Conservation (phyloP, 768 basidiomycete species). For the Collybia mongolica region DNA sequence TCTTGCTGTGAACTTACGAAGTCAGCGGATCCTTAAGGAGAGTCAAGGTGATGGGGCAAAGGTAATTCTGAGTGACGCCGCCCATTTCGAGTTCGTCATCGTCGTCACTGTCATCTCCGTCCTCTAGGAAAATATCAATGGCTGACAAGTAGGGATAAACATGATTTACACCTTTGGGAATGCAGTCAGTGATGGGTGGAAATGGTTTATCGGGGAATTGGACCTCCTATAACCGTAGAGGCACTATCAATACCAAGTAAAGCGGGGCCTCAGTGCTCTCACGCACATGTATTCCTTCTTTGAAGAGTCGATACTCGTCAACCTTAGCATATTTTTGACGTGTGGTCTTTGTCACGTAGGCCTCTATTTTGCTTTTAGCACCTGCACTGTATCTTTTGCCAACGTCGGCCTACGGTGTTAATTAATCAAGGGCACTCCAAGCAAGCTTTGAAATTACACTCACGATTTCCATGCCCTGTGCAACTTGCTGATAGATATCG, state of each 20-base stretch:
- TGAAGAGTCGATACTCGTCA: slow-evolving; percentile 60
- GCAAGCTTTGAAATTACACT: slow-evolving; percentile 21
- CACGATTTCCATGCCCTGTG: slow-evolving; percentile 60
- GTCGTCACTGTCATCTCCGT: slow-evolving; percentile 76
- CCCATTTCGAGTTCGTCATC: slow-evolving; percentile 91
- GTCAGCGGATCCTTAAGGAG: slow-evolving; percentile 72
- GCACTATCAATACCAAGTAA: neutral
- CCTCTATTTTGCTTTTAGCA: slow-evolving; percentile 39
- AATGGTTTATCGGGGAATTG: slow-evolving; percentile 64
- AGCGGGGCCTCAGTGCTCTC: neutral
- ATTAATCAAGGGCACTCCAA: slow-evolving; percentile 1
- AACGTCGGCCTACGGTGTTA: slow-evolving; percentile 44
- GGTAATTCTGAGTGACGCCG: slow-evolving; percentile 79
- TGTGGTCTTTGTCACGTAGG: slow-evolving; percentile 59
- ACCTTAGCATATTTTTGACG: slow-evolving; percentile 78
- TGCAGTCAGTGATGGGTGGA: slow-evolving; percentile 74
- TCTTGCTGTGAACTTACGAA: slow-evolving; percentile 53
- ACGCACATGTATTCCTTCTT: slow-evolving; percentile 61
- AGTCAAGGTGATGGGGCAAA: slow-evolving; percentile 77
- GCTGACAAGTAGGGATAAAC: neutral
- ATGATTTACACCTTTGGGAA: slow-evolving; percentile 56
- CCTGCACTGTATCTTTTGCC: slow-evolving; percentile 48
- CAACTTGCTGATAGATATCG: slow-evolving; percentile 55
- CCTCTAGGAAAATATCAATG: slow-evolving; percentile 47
- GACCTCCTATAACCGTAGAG: slow-evolving; percentile 48